Conservation (phyloP, 179 eudicot species). For the Patellifolia procumbens region DNA sequence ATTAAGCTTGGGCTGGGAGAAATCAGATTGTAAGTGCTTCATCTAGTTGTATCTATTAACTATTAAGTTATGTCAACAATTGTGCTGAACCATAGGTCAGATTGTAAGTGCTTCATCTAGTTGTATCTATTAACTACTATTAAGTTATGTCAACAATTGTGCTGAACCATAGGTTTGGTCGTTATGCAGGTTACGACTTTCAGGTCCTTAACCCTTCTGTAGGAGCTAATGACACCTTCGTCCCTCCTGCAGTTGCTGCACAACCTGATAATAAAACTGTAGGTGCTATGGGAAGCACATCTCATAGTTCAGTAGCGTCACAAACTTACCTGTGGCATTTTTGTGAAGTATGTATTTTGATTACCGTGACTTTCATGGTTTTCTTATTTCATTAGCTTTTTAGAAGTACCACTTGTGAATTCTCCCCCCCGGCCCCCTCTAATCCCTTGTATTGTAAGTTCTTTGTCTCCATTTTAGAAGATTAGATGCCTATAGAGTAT, state of each 20-base stretch:
- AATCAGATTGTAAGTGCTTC: constrained; percentile 59
- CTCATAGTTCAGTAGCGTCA: constrained; percentile 34
- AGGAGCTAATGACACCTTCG: constrained; percentile 38
- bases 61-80: not conserved
- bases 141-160: not conserved
- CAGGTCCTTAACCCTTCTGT: constrained; percentile 36
- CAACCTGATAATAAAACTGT: constrained; percentile 37
- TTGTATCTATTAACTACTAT: too few species aligned
- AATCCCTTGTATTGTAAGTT: constrained; percentile 17
- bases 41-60: too few species aligned
- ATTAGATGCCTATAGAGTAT: constrained; percentile 12
- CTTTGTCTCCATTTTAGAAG: constrained; percentile 17
- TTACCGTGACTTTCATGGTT: constrained; percentile 27
- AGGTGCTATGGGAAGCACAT: constrained; percentile 8
- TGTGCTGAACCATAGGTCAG: constrained; percentile 13
- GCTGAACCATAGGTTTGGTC: not conserved
- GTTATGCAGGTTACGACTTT: constrained; percentile 59
- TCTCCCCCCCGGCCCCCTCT: not conserved
- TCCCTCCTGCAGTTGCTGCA: constrained; percentile 61
- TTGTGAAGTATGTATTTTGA: constrained; percentile 19
- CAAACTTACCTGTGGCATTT: constrained; percentile 10
- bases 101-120: constrained; percentile 48
- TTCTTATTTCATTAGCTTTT: not conserved
- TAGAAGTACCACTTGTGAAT: constrained; percentile 1
- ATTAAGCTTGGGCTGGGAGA: constrained; percentile 78